These are phyloP conservation scores for Hanseniaspora sp. DNA, from an alignment of 1,139 yeast genomes.

Conservation along the genomic window DNA sequence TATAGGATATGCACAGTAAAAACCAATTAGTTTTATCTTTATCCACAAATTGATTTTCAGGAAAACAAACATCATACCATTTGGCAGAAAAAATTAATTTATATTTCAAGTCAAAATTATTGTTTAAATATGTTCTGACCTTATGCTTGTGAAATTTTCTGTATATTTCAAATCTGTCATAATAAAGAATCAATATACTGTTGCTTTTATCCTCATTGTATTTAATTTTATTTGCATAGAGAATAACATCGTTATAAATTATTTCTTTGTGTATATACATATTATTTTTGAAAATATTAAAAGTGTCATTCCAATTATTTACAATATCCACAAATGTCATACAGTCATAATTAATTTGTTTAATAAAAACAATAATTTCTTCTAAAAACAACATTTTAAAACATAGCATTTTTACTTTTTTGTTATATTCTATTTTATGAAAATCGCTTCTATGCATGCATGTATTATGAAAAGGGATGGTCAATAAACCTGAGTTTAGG, in stretches of 20 bases:
- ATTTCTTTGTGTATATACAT: not conserved
- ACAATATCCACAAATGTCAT: not conserved
- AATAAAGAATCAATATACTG: not conserved
- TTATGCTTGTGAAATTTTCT: not conserved
- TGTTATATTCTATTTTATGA: not conserved
- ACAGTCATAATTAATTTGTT: not conserved
- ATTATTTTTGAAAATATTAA: not conserved
- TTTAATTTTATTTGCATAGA: not conserved
- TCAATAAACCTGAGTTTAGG: not conserved
- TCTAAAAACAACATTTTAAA: slow-evolving; percentile 1
- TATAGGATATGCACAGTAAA: not conserved
- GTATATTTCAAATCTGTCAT: slow-evolving; percentile 5
- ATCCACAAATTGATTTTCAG: not conserved
- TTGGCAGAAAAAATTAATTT: slow-evolving; percentile 1
- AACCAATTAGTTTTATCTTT: not conserved
- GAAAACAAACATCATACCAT: not conserved
- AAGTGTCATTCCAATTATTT: not conserved
- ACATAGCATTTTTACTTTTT: not conserved
- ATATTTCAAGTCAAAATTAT: not conserved
- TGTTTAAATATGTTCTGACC: slow-evolving; percentile 5
- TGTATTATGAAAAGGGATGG: not conserved
- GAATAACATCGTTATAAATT: not conserved
- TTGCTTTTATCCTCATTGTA: not conserved
- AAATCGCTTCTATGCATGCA: not conserved
- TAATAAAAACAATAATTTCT: not conserved